Base-by-base conservation (phyloP, 768 basidiomycete species). In the Trametes cingulata region DNA sequence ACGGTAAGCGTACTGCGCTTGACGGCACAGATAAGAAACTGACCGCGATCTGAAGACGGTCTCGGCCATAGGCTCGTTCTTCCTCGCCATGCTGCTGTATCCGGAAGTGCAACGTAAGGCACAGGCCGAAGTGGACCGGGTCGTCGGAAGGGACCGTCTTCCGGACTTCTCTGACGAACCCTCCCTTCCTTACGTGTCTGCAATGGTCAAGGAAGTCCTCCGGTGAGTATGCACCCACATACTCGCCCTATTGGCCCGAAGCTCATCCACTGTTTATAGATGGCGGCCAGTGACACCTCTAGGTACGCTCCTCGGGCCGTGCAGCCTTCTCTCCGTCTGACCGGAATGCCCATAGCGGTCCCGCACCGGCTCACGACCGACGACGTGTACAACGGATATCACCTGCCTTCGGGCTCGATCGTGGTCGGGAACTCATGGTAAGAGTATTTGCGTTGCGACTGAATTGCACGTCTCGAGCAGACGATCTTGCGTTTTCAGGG, bases 61-160 rank as follows among this genome's bases (percentile, higher is more conserved):
- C 8, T 65, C 66, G n/a, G 59, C 64, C 2, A 45, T 67, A 54
- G 59, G 56, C 20, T 52, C 68, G 10, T 76, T 77, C 56, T 45
- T 74, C 49, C 67, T 76, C 6, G 73, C 71, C 17, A 75, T 77
- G 74, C 36, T 72, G 8, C 36, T 63, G 12, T 65, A 64, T 59
- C 76, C 76, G 0, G 66, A 73, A 13, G 61, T 72, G 10, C 74
- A 76, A 50, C 62, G 53, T 3, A 68, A 67, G 41, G 76, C 74
- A 17, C 75, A 73, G 20, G 72, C 66, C 39, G 77, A 78, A 61
- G 61, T 78, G 7, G 76, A 78, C 59, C 74, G 75, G 5, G 75
- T 74, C 22, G 60, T 77, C 15, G 76, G 77, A 19, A 48, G 54
- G 19, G 70, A 73, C 19, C 64, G 73, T n/a, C 62, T 74, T 42